Evolutionary conservation across 768 basidiomycete species (phyloP), one percentile per base, ranked within the genome.

Genomic region (Psilocybe cyanescens): DNA sequence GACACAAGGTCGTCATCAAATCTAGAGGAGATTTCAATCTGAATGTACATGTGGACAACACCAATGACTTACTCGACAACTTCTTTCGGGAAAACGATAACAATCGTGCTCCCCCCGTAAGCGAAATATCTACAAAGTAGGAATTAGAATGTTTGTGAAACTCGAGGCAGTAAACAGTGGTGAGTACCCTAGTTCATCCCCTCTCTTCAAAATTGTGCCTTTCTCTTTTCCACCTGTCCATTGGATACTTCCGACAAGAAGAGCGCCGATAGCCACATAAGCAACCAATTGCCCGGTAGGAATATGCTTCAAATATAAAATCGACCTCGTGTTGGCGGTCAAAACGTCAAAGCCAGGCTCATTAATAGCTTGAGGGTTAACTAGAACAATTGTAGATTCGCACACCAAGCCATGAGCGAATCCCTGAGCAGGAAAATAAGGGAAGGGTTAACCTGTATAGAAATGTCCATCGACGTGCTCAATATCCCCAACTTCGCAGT

Each of bases 311-410:
- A 89, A 65, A 64, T 83, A 81, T 2, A 86, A 72, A 8, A 87
- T 74, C 2, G 85, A 83, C 9, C 90, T 82, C 54, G 79, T 80
- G 71, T 90, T 90, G 11, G 81, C 83, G 3, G 86, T 85, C 68
- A 90, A 83, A 11, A 90, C 87, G 67, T 89, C 86, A 35, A 88
- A 84, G 4, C 80, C 81, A 28, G 69, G 73, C 67, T 91, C 83
- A 67, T 91, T 92, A 58, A 93, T 79, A 0, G 91, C 91, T 67
- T 91, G 89, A 0, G 91, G 91, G 68, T 93, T 92, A 29, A 93
- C 91, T 80, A 68, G 24, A 46, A 19, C 12, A 53, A 28, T 50
- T 45, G 35, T 29, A 55, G 8, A 14, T 24, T 24, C 24, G 24
- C 24, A 24, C 24, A 24, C 24, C 24, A 24, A 24, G 24, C 24